Percentiles rank a stretch among this genome's conserved stretches.
These are phyloP conservation scores for Plenodomus lindquistii DNA, from an alignment of 2,329 filamentous ascomycete species.

Conservation along the genomic window DNA sequence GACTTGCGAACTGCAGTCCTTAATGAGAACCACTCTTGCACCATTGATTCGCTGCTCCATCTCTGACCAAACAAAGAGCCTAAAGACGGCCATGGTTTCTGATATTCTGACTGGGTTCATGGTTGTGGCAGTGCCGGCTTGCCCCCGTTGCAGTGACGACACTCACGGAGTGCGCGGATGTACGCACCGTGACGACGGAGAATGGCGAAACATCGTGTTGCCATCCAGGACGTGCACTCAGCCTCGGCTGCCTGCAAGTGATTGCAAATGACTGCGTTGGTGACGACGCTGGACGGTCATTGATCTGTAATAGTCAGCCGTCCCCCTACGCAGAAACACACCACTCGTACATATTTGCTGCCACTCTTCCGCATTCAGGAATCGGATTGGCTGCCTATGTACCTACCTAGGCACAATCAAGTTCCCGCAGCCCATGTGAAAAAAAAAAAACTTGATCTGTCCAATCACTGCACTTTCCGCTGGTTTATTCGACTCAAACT, in stretches of 20 bases:
- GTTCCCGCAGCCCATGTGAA: constrained; percentile 22
- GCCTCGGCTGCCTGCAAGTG: constrained; percentile 20
- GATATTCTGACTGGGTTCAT: constrained; percentile 10
- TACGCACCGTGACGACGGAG: constrained; percentile 22
- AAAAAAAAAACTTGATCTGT: constrained; percentile 13
- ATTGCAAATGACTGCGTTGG: constrained; percentile 14
- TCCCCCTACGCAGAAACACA: constrained; percentile 2
- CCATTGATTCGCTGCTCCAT: constrained; percentile 27
- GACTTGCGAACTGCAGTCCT: constrained; percentile 20
- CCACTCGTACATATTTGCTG: constrained; percentile 4
- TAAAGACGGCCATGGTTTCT: constrained; percentile 16
- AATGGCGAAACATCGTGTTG: constrained; percentile 24
- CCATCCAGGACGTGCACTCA: constrained; percentile 7
- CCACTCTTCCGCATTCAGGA: constrained; percentile 8
- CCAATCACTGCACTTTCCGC: constrained; percentile 27
- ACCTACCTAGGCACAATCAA: neutral
- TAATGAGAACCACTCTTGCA: constrained; percentile 15
- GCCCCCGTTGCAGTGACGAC: constrained; percentile 36
- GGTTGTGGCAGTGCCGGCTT: constrained; percentile 30
- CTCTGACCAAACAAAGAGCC: constrained; percentile 8
- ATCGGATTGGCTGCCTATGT: constrained; percentile 5
- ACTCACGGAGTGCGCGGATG: constrained; percentile 35
- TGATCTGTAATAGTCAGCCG: constrained; percentile 11
- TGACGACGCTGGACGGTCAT: constrained; percentile 14
- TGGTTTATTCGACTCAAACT: constrained; percentile 14